Evolutionary conservation across 129 eudicot genomes (phyloP).

Genomic region (Chrysanthemum lavandulifolium): DNA sequence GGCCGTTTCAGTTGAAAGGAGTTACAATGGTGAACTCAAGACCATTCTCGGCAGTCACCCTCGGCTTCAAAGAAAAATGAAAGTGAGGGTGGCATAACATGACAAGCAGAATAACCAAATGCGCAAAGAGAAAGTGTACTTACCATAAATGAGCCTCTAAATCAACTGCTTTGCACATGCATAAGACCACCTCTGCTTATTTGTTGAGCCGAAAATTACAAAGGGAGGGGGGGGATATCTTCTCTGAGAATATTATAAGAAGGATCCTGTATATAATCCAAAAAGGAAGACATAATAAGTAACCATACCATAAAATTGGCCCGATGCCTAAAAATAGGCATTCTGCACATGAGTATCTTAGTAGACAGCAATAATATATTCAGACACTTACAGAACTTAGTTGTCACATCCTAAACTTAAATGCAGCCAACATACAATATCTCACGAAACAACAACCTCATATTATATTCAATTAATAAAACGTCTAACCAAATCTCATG

Average conservation of each 20-base stretch:
- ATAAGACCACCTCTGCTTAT: constrained; percentile 98
- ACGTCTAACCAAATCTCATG: no score
- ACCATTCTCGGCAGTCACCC: constrained; percentile 98
- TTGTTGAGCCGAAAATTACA: constrained; percentile 91
- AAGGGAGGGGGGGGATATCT: constrained; percentile 78
- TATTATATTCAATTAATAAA: no score
- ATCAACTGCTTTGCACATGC: constrained; percentile 95
- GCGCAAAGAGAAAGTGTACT: constrained; percentile 11
- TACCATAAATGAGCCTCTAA: constrained; percentile 94
- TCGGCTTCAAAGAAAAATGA: constrained; percentile 48
- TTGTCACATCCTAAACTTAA: no score
- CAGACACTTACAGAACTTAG: neutral
- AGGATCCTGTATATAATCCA: constrained; percentile 61
- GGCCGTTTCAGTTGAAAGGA: constrained; percentile 99
- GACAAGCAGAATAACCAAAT: neutral
- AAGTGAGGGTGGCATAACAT: constrained; percentile 7
- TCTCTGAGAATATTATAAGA: constrained; percentile 70
- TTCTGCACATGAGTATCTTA: neutral
- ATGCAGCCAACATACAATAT: no score
- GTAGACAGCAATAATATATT: neutral
- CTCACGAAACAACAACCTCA: no score
- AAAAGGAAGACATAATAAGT: neutral
- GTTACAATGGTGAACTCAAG: constrained; percentile 93
- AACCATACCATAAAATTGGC: neutral
- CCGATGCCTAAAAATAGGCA: neutral